A percentile compares a stretch with the other conserved stretches of the same genome.
phyloP scores from a whole-genome alignment of 306 rosid genomes.

The Mimosa bimucronata region DNA sequence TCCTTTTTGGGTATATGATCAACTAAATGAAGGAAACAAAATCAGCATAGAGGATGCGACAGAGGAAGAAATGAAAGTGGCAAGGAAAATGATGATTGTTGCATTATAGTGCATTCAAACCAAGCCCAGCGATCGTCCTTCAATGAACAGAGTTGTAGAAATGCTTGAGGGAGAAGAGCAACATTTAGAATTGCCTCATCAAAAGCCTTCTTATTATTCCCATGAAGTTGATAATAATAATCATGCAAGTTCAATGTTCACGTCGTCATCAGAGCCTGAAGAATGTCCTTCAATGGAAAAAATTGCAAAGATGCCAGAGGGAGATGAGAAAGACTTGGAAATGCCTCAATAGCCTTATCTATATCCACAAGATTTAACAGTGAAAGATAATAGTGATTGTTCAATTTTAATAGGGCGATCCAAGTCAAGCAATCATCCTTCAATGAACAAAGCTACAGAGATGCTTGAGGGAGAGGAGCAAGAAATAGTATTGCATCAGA shows the following conservation, averaged over 20 bases:
- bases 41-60: slow-evolving; percentile 1
- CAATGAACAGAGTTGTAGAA: slow-evolving; percentile 30
- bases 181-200: background rate
- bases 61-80: slow-evolving; percentile 5
- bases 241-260: too few species aligned
- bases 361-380: too few species aligned
- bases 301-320: too few species aligned
- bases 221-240: too few species aligned
- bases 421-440: too few species aligned
- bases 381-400: too few species aligned
- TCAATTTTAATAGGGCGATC: too few species aligned
- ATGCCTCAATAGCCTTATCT: too few species aligned
- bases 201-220: too few species aligned
- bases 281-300: too few species aligned
- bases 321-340: too few species aligned
- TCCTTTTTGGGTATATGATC: slow-evolving; percentile 35
- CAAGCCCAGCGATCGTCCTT: slow-evolving; percentile 41
- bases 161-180: background rate
- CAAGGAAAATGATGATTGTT: slow-evolving; percentile 37
- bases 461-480: background rate
- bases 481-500: background rate
- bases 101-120: slow-evolving; percentile 29
- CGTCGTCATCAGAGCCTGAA: too few species aligned
- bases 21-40: background rate
- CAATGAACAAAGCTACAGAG: slow-evolving; percentile 23